phyloP scores from a whole-genome alignment of 352 stramenopile species.

The Aphanomyces cochlioides region DNA sequence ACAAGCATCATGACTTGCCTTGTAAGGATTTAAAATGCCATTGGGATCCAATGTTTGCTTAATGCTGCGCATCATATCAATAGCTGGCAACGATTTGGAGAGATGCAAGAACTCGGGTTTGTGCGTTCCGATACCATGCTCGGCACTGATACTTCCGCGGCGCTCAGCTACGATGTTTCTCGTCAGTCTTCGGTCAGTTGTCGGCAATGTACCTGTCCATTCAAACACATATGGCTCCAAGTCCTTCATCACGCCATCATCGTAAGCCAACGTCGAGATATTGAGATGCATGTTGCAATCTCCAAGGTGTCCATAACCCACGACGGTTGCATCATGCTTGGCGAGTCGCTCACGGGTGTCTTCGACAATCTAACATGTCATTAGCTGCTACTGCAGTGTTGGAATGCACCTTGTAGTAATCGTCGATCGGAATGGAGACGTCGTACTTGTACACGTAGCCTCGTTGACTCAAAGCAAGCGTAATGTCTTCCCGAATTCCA shows the following conservation, averaged over 20 bases:
- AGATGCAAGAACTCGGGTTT: conserved; percentile 87
- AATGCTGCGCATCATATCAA: conserved; percentile 90
- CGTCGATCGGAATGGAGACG: conserved; percentile 87
- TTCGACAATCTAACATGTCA: conserved; percentile 53
- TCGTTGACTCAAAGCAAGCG: conserved; percentile 71
- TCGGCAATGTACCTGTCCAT: conserved; percentile 55
- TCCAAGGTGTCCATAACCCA: conserved; percentile 93
- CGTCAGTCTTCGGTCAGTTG: not conserved
- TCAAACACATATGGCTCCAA: conserved; percentile 79
- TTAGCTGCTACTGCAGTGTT: too few species aligned
- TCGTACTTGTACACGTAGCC: conserved; percentile 99
- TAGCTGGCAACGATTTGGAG: conserved; percentile 76
- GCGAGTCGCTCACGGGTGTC: conserved; percentile 62
- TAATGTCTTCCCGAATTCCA: conserved; percentile 92
- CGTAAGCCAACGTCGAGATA: conserved; percentile 72
- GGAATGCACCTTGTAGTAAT: conserved; percentile 70
- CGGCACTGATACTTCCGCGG: conserved; percentile 94
- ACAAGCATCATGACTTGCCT: conserved; percentile 61
- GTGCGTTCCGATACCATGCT: conserved; percentile 95
- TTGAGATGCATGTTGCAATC: conserved; percentile 98
- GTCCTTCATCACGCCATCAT: conserved; percentile 57
- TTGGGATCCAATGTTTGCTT: conserved; percentile 95
- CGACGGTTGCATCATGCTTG: conserved; percentile 48
- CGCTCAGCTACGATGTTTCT: conserved; percentile 43
- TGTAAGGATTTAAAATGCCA: conserved; percentile 96